Evolutionary conservation across 768 basidiomycete genomes (phyloP).

Genomic region (Termitomyces sp.): DNA sequence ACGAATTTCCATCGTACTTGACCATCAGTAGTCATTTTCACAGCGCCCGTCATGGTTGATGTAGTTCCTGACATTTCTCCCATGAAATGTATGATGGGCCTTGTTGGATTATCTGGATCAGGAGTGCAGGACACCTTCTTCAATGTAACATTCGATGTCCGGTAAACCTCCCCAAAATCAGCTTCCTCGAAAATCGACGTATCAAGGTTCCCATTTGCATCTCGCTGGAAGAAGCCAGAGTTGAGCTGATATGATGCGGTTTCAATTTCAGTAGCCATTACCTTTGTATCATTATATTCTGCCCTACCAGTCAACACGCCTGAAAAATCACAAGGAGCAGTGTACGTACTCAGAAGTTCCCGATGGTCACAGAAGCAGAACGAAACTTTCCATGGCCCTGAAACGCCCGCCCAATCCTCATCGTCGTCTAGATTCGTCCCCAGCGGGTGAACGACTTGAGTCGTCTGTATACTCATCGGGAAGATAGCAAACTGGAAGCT

Average conservation of each 20-base stretch:
- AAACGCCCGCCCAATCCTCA: slow-evolving; percentile 54
- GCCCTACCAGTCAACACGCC: background rate
- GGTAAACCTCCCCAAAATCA: slow-evolving; percentile 47
- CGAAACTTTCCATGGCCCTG: slow-evolving; percentile 55
- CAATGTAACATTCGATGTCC: slow-evolving; percentile 41
- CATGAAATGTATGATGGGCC: slow-evolving; percentile 47
- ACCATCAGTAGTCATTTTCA: slow-evolving; percentile 51
- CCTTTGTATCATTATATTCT: slow-evolving; percentile 37
- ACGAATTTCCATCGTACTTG: slow-evolving; percentile 64
- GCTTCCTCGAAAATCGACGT: slow-evolving; percentile 43
- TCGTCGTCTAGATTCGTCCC: slow-evolving; percentile 29
- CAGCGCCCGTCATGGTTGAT: slow-evolving; percentile 45
- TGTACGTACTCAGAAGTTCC: slow-evolving; percentile 51
- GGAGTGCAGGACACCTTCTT: slow-evolving; percentile 31
- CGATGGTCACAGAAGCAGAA: slow-evolving; percentile 69
- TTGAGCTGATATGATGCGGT: background rate
- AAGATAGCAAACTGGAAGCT: slow-evolving; percentile 30
- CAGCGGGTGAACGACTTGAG: slow-evolving; percentile 42
- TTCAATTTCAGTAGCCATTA: slow-evolving; percentile 8
- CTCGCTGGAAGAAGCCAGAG: slow-evolving; percentile 17
- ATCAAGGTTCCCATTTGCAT: slow-evolving; percentile 28
- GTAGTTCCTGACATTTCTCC: slow-evolving; percentile 43
- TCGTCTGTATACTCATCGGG: slow-evolving; percentile 47
- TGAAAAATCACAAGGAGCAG: slow-evolving; percentile 5
- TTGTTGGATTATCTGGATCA: slow-evolving; percentile 42